Conservation (phyloP, 73 alveolate genomes). For the Tetrahymena elliotti region DNA sequence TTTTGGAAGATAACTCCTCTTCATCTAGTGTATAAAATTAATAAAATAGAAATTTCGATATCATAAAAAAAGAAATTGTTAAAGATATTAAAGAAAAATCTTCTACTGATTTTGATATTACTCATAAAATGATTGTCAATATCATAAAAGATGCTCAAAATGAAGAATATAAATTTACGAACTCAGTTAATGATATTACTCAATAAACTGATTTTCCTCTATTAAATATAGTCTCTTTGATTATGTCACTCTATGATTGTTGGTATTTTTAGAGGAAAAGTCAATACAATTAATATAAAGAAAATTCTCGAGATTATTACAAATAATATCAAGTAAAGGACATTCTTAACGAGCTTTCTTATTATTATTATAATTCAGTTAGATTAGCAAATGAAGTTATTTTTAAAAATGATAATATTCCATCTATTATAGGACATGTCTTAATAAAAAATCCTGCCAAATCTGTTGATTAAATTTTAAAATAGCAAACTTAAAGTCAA, state of each 20-base stretch:
- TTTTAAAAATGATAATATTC: neutral
- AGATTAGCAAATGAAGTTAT: neutral
- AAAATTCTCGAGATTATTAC: neutral
- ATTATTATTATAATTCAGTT: neutral
- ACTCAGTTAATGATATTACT: neutral
- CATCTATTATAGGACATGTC: neutral
- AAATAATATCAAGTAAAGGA: neutral
- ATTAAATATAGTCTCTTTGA: neutral
- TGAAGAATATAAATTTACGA: neutral
- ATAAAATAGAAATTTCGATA: neutral
- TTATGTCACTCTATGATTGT: neutral
- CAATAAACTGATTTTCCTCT: neutral
- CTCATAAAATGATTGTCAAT: neutral
- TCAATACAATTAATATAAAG: neutral
- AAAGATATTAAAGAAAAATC: neutral
- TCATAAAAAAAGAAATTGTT: neutral
- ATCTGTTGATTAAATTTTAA: neutral
- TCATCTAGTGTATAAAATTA: neutral
- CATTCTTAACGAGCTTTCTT: neutral
- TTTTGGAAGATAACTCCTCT: neutral
- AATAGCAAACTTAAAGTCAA: neutral
- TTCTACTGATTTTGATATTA: neutral
- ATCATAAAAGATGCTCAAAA: neutral
- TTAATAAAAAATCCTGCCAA: neutral
- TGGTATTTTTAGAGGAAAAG: neutral